Base-by-base conservation (phyloP, 108 stramenopile species). In the Fistulifera solaris region DNA sequence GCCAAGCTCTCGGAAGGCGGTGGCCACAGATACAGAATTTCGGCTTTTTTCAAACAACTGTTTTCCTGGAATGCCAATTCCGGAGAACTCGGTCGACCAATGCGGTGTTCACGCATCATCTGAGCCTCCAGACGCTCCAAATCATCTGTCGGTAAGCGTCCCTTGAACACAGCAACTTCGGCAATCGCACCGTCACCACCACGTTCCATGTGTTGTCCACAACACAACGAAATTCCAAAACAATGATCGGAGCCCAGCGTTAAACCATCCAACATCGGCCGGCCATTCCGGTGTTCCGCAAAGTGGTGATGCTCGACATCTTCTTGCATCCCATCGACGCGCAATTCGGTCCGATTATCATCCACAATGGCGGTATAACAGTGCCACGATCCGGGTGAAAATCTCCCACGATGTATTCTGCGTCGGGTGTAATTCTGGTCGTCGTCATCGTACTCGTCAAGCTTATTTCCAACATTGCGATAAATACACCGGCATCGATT, bases 221-320 rank as follows among this genome's bases (percentile, higher is more conserved):
- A 82, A 48, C 89, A 87, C 10, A 90, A 64, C 10, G 81, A 77
- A 80, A 90, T 80, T 40, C 82, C 78, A 54, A 86, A 90, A 16
- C 55, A 43, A 58, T 90, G 89, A 67, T 90, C 89, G 4, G 89
- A 84, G 25, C 89, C 89, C 55, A 90, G 84, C 0, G 88, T 80
- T 3, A 90, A 54, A 14, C 89, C 89, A 60, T 90, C 85, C 47
- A 90, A 58, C 21, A 19, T 55, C 31, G 44, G 47, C 43, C 46
- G 55, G 53, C 38, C 40, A 35, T 58, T 15, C 5, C 48, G 27
- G 61, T 54, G 5, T 52, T 18, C 27, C 6, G 22, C 2, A 17
- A n/a, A 0, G 35, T 45, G 52, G 48, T 41, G 57, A 71, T 11
- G 31, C 31, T 35, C 31, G 31, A 35, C 31, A 12, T 62, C 58